phyloP scores from a whole-genome alignment of 345 rosid genomes.

The Adansonia digitata region DNA sequence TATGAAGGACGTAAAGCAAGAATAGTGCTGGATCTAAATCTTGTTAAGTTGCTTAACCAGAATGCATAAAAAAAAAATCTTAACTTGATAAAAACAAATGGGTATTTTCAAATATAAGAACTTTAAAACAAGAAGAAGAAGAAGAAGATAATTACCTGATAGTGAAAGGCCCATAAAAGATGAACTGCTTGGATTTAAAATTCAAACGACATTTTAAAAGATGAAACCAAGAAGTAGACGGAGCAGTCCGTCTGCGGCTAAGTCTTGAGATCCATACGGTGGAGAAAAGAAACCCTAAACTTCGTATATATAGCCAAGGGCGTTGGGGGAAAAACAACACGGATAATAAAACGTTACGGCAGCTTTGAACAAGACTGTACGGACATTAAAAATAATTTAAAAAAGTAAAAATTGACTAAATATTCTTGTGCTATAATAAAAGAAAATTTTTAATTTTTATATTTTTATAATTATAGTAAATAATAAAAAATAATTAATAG shows the following conservation, averaged over 20 bases:
- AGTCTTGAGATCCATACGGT: background rate
- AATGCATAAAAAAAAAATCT: background rate
- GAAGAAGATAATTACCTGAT: background rate
- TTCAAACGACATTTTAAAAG: background rate
- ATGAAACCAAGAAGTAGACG: background rate
- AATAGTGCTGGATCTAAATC: constrained; percentile 46
- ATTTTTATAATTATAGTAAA: no score
- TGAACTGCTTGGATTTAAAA: background rate
- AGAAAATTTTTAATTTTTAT: no score
- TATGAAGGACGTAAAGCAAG: constrained; percentile 49
- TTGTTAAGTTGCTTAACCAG: constrained; percentile 78
- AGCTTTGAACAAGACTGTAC: no score
- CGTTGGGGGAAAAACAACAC: no score
- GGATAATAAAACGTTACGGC: no score
- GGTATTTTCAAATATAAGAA: background rate
- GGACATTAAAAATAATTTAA: no score
- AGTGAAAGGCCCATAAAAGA: background rate
- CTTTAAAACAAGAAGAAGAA: background rate
- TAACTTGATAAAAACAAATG: background rate
- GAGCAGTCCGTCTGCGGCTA: background rate
- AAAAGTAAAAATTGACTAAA: no score
- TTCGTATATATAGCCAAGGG: background rate
- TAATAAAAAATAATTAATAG: no score
- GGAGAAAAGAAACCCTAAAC: background rate
- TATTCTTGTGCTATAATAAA: no score